Base-by-base conservation (phyloP, 2,329 filamentous ascomycete genomes). In the Hypoxylon sp. region DNA sequence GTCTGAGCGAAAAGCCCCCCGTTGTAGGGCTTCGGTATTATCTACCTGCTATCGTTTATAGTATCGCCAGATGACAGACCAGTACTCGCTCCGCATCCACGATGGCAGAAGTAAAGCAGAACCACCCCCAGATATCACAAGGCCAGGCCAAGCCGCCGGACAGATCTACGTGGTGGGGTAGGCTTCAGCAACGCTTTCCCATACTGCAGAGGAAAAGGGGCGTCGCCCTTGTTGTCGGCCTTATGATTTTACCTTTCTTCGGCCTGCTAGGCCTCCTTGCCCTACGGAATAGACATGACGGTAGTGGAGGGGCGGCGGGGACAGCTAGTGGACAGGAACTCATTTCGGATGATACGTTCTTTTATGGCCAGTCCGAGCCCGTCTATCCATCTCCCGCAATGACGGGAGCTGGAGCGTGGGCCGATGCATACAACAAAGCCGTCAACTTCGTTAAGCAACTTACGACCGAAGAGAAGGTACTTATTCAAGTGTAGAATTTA, bases 391-490 rank as follows among this genome's bases (percentile, higher is more conserved):
- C 85, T 6, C 85, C 85, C n/a, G 74, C 81, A 32, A 80, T 89
- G 82, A 84, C 79, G 70, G 91, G 91, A 15, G 80, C 84, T 4
- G 91, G 89, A 8, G 82, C 87, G 44, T 96, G 93, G 93, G 83
- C 83, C 2, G 83, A 85, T 15, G 89, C 92, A 4, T 90, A 92
- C 73, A 78, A 81, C 19, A 92, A 90, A 75, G 93, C 93, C 0
- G 84, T 85, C 63, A 84, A 84, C 1, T 88, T 96, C 72, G 92
- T 97, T 11, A 85, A 84, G 13, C 85, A 91, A 74, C 85, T 96
- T 82, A 94, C 92, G 0, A 80, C 94, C 52, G 84, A 89, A 17
- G 93, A 97, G 79, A 96, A 95, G 80, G 89, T 83, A 72, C 24
- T 72, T 58, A 21, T 62, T 24, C 50, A 31, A 8, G 48, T 39